These are phyloP conservation scores for Eucalyptus globulus DNA, from an alignment of 345 rosid genomes.

Conservation along the genomic window DNA sequence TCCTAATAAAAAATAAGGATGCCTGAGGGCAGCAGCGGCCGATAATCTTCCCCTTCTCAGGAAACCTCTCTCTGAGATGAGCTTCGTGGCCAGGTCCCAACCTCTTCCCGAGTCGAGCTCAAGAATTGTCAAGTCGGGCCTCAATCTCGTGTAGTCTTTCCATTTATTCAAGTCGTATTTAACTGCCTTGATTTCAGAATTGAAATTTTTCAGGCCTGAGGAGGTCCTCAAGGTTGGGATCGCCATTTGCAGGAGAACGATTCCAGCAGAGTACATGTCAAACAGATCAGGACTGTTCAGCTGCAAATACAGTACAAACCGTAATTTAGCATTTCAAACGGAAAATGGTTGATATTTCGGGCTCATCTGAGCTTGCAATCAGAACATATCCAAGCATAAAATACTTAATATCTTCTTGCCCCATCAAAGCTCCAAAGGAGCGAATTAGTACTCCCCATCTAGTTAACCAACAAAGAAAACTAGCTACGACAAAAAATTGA, in stretches of 20 bases:
- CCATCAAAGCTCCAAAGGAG: neutral
- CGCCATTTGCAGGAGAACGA: slow-evolving; percentile 92
- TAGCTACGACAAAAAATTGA: neutral
- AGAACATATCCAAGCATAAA: neutral
- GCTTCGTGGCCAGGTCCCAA: slow-evolving; percentile 90
- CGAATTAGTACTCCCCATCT: neutral
- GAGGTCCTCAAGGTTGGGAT: slow-evolving; percentile 60
- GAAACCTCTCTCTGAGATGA: slow-evolving; percentile 71
- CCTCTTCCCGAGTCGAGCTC: slow-evolving; percentile 93
- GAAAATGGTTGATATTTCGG: neutral
- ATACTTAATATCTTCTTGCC: neutral
- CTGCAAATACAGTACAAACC: slow-evolving; percentile 25
- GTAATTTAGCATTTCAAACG: neutral
- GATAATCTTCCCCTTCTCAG: slow-evolving; percentile 83
- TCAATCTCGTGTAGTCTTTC: slow-evolving; percentile 53
- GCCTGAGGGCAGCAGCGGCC: slow-evolving; percentile 83
- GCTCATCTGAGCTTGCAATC: neutral
- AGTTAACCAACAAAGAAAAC: neutral
- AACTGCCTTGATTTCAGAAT: slow-evolving; percentile 44
- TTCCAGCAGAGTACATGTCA: slow-evolving; percentile 84
- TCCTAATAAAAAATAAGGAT: slow-evolving; percentile 87
- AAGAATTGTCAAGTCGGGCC: slow-evolving; percentile 69
- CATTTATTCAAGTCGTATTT: slow-evolving; percentile 64
- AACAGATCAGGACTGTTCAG: slow-evolving; percentile 93
- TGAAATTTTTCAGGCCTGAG: slow-evolving; percentile 76